phyloP scores from a whole-genome alignment of 2,329 filamentous ascomycete species.

The Zymoseptoria tritici region DNA sequence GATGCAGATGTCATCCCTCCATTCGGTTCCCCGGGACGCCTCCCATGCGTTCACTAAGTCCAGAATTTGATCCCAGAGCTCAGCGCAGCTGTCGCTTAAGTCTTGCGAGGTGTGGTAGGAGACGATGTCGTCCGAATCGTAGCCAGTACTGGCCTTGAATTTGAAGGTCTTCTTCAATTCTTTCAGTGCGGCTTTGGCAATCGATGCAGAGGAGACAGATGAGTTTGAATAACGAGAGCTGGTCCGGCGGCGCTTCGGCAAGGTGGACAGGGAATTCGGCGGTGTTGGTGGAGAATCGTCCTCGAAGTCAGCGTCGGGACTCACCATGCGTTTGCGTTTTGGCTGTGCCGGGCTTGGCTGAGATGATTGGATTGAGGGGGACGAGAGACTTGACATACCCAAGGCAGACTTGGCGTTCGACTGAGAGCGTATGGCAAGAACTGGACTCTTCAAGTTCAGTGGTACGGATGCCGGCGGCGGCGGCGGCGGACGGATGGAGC shows the following conservation, averaged over 20 bases:
- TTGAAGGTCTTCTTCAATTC: slow-evolving; percentile 8
- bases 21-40: slow-evolving; percentile 14
- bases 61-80: slow-evolving; percentile 19
- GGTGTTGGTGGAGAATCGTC: slow-evolving; percentile 1
- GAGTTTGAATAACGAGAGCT: background rate
- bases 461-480: background rate
- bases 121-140: slow-evolving; percentile 10
- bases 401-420: background rate
- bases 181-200: background rate
- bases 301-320: background rate
- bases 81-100: slow-evolving; percentile 7
- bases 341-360: background rate
- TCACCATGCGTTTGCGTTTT: background rate
- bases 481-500: background rate
- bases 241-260: background rate
- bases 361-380: background rate
- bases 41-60: slow-evolving; percentile 17
- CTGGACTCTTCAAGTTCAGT: background rate
- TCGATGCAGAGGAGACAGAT: background rate
- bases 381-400: background rate
- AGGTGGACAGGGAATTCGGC: background rate
- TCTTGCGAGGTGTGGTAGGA: slow-evolving; percentile 8
- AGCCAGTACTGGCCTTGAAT: slow-evolving; percentile 16
- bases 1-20: slow-evolving; percentile 19
- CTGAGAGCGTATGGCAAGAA: background rate